A percentile compares a stretch with the other conserved stretches of the same genome.
Evolutionary conservation across 768 basidiomycete genomes (phyloP).

Genomic region (Lepiota venenata): DNA sequence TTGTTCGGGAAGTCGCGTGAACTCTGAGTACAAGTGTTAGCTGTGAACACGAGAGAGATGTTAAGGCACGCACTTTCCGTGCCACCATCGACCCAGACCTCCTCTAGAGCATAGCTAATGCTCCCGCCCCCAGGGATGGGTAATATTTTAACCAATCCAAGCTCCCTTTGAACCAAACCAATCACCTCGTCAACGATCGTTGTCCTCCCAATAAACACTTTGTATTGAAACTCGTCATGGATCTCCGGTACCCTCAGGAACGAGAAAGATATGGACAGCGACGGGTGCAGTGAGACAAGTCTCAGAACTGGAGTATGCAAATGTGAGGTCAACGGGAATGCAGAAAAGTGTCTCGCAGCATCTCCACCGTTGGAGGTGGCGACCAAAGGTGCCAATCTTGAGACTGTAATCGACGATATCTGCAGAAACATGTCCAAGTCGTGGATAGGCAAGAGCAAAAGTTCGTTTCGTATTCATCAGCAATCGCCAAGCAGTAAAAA

Average conservation of each 20-base stretch:
- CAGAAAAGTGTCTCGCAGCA: slow-evolving; percentile 55
- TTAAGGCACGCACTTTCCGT: slow-evolving; percentile 45
- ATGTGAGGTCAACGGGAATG: slow-evolving; percentile 66
- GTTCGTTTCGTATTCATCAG: background rate
- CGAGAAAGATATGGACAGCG: slow-evolving; percentile 46
- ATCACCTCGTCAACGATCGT: slow-evolving; percentile 56
- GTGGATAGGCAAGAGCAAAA: background rate
- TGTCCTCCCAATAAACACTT: slow-evolving; percentile 56
- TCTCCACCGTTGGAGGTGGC: slow-evolving; percentile 31
- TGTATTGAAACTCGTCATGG: slow-evolving; percentile 68
- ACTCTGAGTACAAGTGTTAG: slow-evolving; percentile 26
- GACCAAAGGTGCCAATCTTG: slow-evolving; percentile 51
- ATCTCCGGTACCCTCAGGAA: slow-evolving; percentile 76
- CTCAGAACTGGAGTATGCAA: slow-evolving; percentile 65
- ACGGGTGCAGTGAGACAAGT: slow-evolving; percentile 66
- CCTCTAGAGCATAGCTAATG: slow-evolving; percentile 74
- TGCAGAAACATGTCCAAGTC: slow-evolving; percentile 20
- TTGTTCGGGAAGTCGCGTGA: slow-evolving; percentile 40
- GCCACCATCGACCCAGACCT: slow-evolving; percentile 53
- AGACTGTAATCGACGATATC: slow-evolving; percentile 46
- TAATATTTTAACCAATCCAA: slow-evolving; percentile 65
- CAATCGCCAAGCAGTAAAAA: background rate
- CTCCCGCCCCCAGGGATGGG: slow-evolving; percentile 65
- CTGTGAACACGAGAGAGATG: background rate
- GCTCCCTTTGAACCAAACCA: slow-evolving; percentile 49